phyloP scores from a whole-genome alignment of 108 stramenopile species.

The Skeletonema marinoi region DNA sequence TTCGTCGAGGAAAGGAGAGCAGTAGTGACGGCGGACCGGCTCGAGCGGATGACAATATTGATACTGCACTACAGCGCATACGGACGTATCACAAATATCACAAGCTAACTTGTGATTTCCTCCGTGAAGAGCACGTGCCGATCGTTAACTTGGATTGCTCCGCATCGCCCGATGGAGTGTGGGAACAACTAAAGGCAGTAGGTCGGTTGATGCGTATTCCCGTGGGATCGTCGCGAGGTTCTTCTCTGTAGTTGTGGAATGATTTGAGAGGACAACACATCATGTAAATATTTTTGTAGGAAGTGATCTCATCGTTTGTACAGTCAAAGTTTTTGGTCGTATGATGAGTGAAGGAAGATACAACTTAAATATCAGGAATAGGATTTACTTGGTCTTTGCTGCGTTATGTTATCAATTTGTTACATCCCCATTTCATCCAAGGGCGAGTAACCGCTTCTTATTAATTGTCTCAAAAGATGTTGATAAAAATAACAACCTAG shows the following conservation, averaged over 20 bases:
- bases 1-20: conserved; percentile 60
- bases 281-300: neutral
- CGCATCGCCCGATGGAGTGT: conserved; percentile 72
- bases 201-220: conserved; percentile 22
- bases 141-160: conserved; percentile 86
- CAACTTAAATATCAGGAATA: no score
- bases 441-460: no score
- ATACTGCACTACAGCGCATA: conserved; percentile 76
- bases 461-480: no score
- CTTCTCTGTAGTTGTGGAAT: neutral
- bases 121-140: conserved; percentile 78
- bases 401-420: no score
- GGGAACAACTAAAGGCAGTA: conserved; percentile 78
- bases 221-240: neutral
- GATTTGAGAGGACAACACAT: neutral
- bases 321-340: neutral
- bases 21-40: neutral
- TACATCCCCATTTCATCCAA: no score
- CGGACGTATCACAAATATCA: conserved; percentile 83
- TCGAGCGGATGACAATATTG: conserved; percentile 81
- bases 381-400: no score
- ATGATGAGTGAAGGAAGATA: no score
- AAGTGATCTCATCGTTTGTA: neutral
- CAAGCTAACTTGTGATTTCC: conserved; percentile 70
- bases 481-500: no score